Conservation (phyloP, 345 rosid species). For the Eucalyptus microcorys region DNA sequence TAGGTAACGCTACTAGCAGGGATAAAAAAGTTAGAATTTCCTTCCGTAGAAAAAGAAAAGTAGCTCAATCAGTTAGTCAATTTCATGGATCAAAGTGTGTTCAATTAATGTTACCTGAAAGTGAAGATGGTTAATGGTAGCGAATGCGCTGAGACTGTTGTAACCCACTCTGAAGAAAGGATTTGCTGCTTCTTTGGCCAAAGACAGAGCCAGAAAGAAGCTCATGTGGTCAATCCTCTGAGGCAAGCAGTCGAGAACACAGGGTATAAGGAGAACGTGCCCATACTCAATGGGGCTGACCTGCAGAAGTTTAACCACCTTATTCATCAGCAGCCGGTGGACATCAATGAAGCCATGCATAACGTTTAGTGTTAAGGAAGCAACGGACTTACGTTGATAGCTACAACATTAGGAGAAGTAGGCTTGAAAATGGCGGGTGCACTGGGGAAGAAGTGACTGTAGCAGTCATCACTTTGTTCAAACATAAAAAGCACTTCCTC, state of each 20-base stretch:
- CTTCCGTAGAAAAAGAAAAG: not conserved
- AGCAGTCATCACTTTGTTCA: conserved; percentile 16
- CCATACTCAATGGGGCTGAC: conserved; percentile 55
- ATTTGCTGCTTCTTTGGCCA: conserved; percentile 35
- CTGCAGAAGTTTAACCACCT: conserved; percentile 1
- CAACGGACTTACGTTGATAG: conserved; percentile 21
- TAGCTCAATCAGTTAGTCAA: not conserved
- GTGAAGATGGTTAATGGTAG: conserved; percentile 53
- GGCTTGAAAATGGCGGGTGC: not conserved
- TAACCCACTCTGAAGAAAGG: conserved; percentile 44
- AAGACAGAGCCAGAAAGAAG: conserved; percentile 35
- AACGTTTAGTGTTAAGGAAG: not conserved
- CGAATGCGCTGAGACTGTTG: conserved; percentile 45
- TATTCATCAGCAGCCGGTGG: not conserved
- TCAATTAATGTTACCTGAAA: conserved; percentile 17
- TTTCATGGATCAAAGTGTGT: not conserved
- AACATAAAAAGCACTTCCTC: conserved; percentile 45
- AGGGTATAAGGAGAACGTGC: conserved; percentile 39
- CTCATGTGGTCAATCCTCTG: conserved; percentile 41
- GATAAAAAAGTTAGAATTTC: not conserved
- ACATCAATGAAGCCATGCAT: not conserved
- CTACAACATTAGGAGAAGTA: conserved; percentile 26
- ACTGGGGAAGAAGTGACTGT: conserved; percentile 7
- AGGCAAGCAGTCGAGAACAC: conserved; percentile 31
- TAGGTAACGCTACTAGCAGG: not conserved